Conservation (phyloP, 192 early-diverging fungal species). For the Funneliformis mosseae region DNA sequence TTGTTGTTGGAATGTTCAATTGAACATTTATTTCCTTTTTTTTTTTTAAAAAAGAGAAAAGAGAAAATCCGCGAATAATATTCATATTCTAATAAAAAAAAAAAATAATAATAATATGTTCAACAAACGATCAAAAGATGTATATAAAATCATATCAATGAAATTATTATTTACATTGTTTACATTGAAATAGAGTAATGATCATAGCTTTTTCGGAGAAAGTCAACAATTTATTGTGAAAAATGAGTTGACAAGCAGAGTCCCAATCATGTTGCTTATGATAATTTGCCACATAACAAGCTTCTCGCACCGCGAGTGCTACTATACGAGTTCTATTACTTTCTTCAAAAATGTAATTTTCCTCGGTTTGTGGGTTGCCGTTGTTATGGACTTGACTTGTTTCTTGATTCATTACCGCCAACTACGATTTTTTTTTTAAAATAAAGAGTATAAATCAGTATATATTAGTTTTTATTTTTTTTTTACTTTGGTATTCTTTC, state of each 20-base stretch:
- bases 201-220: neutral
- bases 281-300: neutral
- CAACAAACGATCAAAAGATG: no score
- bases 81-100: no score
- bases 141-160: no score
- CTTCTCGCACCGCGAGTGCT: neutral
- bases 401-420: neutral
- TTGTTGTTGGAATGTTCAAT: no score
- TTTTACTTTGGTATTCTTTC: no score
- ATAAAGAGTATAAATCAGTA: no score
- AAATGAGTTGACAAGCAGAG: neutral
- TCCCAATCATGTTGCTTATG: neutral
- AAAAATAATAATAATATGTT: no score
- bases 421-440: neutral
- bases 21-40: no score
- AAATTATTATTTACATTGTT: neutral
- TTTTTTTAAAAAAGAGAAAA: no score
- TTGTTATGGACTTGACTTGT: neutral
- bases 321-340: neutral
- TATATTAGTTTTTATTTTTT: no score
- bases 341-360: neutral
- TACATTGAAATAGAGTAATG: neutral
- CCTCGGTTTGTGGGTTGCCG: neutral
- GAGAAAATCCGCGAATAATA: no score
- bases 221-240: conserved; percentile 1